Conservation (phyloP, 2,329 filamentous ascomycete species). For the Ramichloridium luteum region DNA sequence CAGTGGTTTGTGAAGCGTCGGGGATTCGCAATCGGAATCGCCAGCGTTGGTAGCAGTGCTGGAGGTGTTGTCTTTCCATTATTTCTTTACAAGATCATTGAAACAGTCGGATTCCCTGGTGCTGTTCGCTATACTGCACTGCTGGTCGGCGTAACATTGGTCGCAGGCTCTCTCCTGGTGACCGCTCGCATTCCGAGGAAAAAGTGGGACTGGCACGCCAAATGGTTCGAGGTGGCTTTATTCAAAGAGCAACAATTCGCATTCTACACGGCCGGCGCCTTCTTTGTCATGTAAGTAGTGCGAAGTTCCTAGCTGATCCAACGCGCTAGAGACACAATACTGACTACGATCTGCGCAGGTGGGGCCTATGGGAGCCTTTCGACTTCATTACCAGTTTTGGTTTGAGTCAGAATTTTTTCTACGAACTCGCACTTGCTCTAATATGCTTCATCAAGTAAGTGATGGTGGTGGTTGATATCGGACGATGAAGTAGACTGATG, state of each 20-base stretch:
- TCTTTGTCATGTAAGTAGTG: slow-evolving; percentile 3
- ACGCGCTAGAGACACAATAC: too few relatives aligned
- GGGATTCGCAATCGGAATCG: slow-evolving; percentile 5
- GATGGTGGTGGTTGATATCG: too few relatives aligned
- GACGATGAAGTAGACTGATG: too few relatives aligned
- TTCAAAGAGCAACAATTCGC: not conserved
- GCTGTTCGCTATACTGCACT: slow-evolving; percentile 1
- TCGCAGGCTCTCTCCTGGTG: not conserved
- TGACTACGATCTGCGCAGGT: too few relatives aligned
- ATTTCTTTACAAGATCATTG: slow-evolving; percentile 1
- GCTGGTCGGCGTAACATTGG: slow-evolving; percentile 1
- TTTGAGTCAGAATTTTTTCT: too few relatives aligned
- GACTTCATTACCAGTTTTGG: too few relatives aligned
- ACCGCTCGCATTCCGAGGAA: not conserved
- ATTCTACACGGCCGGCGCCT: slow-evolving; percentile 3
- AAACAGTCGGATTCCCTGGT: slow-evolving; percentile 1
- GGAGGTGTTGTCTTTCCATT: slow-evolving; percentile 3
- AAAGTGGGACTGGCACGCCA: not conserved
- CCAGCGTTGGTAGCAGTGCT: slow-evolving; percentile 4
- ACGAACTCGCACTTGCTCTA: too few relatives aligned
- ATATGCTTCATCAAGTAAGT: too few relatives aligned
- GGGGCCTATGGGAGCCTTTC: too few relatives aligned
- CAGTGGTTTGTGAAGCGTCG: slow-evolving; percentile 5
- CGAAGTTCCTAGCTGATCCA: not conserved
- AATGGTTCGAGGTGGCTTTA: not conserved